Evolutionary conservation across 352 stramenopile genomes (phyloP), one percentile per base, ranked within the genome.

Genomic region (Pythium scleroteichum): DNA sequence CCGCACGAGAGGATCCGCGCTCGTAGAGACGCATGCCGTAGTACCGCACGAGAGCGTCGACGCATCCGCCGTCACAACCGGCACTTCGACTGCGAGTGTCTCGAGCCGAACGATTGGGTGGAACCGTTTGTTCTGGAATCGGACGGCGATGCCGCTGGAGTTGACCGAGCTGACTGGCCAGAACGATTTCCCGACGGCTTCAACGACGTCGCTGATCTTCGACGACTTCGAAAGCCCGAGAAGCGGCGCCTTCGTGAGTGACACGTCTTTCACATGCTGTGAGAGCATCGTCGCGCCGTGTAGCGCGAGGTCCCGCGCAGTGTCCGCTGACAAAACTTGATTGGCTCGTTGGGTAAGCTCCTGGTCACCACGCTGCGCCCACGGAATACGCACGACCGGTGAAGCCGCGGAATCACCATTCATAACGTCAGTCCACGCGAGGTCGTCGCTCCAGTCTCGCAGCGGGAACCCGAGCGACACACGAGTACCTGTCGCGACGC

Each of bases 361-460:
- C 7, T 17, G 22, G 33, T 49, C 32, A 24, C 26, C 24, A 24
- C 13, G 33, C 13, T 48, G 29, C 10, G 8, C 29, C 35, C 26
- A 38, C 38, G 51, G 29, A 8, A 49, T 26, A 22, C 22, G 29
- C 22, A 33, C 17, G 2, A 22, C 9, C 5, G 29, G 14, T 3
- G 33, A 23, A 1, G 1, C 33, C 14, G 7, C 29, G 10, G 5
- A 5, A 10, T 35, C 29, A 35, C 9, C 49, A 35, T 23, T 29
- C 23, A 19, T 13, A 39, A 5, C 39, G 8, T 32, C 1, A 9
- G 39, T 27, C 22, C n/a, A n/a, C 20, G 42, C 17, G 19, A 64
- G 10, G 22, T 55, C 56, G n/a, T 41, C 24, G 19, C 46, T 29
- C 57, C 57, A 64, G 26, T 64, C 39, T 17, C 32, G 49, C 24